phyloP scores from a whole-genome alignment of 768 basidiomycete species.

The Pisolithus tinctorius region DNA sequence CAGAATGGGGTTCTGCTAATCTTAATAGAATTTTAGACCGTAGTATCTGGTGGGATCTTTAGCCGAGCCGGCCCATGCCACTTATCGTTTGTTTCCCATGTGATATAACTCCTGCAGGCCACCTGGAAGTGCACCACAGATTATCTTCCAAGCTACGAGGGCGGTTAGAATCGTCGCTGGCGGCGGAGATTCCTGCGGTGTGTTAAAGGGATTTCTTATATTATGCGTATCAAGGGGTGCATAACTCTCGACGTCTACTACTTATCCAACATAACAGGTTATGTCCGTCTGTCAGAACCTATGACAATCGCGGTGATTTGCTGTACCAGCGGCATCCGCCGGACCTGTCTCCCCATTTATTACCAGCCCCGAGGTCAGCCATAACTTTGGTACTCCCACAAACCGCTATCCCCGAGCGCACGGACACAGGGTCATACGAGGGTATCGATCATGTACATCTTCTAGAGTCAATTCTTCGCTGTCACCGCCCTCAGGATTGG shows the following conservation, averaged over 20 bases:
- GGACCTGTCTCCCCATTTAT: not conserved
- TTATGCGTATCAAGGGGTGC: too few relatives aligned
- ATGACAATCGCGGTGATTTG: not conserved
- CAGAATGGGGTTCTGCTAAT: not conserved
- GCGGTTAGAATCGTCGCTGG: not conserved
- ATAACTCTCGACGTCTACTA: not conserved
- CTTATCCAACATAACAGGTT: not conserved
- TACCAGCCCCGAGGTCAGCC: not conserved
- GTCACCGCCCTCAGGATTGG: not conserved
- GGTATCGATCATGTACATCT: not conserved
- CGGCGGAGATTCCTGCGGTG: too few relatives aligned
- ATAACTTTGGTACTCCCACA: not conserved
- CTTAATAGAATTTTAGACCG: not conserved
- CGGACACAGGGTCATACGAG: not conserved
- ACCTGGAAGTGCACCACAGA: too few relatives aligned
- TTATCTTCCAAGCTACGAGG: not conserved
- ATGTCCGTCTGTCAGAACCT: not conserved
- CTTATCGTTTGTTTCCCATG: not conserved
- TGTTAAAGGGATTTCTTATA: too few relatives aligned
- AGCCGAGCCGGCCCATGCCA: not conserved
- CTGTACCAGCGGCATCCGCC: not conserved
- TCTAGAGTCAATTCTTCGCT: slow-evolving; percentile 1
- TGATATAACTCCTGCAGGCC: not conserved
- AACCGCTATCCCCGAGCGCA: not conserved
- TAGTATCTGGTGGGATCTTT: not conserved